A percentile compares a stretch with the other conserved stretches of the same genome.
phyloP scores from a whole-genome alignment of 2,329 filamentous ascomycete genomes.

The Paraconiothyrium brasiliense region DNA sequence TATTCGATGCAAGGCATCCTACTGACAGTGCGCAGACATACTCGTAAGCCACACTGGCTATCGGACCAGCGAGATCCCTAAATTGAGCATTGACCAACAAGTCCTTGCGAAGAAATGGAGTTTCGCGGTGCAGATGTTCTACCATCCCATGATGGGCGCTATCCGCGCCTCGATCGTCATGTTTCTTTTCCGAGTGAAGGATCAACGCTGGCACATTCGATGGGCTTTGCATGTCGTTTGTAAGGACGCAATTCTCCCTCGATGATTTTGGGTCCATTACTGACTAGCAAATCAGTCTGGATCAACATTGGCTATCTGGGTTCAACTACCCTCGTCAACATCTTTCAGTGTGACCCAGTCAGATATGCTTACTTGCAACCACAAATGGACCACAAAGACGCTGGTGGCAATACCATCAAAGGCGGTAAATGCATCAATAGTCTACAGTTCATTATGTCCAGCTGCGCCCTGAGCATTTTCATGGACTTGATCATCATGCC shows the following conservation, averaged over 20 bases:
- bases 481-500: conserved; percentile 53
- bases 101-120: conserved; percentile 42
- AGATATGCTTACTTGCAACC: conserved; percentile 41
- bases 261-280: background rate
- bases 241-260: conserved; percentile 18
- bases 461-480: conserved; percentile 47
- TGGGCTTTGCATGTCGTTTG: conserved; percentile 44
- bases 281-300: conserved; percentile 30
- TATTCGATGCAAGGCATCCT: background rate
- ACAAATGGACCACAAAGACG: conserved; percentile 41
- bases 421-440: conserved; percentile 46
- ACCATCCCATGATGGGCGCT: conserved; percentile 49
- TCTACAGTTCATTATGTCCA: conserved; percentile 44
- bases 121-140: conserved; percentile 50
- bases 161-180: conserved; percentile 51
- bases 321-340: conserved; percentile 45
- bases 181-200: conserved; percentile 50
- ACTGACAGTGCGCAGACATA: conserved; percentile 32
- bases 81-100: conserved; percentile 38
- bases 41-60: conserved; percentile 46
- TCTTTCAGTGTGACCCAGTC: conserved; percentile 48
- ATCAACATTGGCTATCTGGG: conserved; percentile 47
- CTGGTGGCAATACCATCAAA: conserved; percentile 36
- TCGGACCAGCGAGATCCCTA: conserved; percentile 42
- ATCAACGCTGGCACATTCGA: conserved; percentile 39